These are phyloP conservation scores for Scutellaria galericulata DNA, from an alignment of 257 asterid genomes.

Conservation along the genomic window DNA sequence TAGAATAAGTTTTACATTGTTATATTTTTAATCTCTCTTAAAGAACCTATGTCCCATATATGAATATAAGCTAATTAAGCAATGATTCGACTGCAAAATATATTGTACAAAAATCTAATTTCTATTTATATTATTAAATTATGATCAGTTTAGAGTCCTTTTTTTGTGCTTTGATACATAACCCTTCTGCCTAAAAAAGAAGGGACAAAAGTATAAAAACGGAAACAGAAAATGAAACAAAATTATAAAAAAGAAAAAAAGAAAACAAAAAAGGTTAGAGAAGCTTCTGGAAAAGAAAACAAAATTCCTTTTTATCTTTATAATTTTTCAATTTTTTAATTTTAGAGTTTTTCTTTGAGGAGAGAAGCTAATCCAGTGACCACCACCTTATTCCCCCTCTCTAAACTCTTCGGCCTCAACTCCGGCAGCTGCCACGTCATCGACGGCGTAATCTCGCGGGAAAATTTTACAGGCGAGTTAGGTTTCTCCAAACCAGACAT, in stretches of 20 bases:
- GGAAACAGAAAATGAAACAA: not conserved
- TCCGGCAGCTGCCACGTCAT: slow-evolving; percentile 70
- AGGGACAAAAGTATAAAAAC: slow-evolving; percentile 4
- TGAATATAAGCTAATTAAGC: not conserved
- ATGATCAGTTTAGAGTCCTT: not conserved
- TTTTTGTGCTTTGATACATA: slow-evolving; percentile 35
- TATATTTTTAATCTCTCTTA: too few relatives aligned
- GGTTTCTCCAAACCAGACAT: slow-evolving; percentile 34
- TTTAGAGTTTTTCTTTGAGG: slow-evolving; percentile 65
- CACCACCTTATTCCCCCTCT: slow-evolving; percentile 62
- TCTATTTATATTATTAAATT: slow-evolving; percentile 29
- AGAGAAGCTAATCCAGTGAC: slow-evolving; percentile 85
- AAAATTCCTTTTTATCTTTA: slow-evolving; percentile 35
- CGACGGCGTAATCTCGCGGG: slow-evolving; percentile 29
- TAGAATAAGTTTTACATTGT: too few relatives aligned
- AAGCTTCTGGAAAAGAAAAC: slow-evolving; percentile 32
- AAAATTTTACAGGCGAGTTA: slow-evolving; percentile 37
- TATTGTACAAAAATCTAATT: not conserved
- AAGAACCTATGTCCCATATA: too few relatives aligned
- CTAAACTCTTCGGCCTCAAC: slow-evolving; percentile 62
- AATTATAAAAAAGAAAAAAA: not conserved
- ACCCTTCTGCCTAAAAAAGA: slow-evolving; percentile 27
- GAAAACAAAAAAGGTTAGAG: slow-evolving; percentile 26
- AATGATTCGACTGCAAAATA: not conserved
- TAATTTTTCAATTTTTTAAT: not conserved